Base-by-base conservation (phyloP, 257 asterid species). In the Solanum bulbocastanum region DNA sequence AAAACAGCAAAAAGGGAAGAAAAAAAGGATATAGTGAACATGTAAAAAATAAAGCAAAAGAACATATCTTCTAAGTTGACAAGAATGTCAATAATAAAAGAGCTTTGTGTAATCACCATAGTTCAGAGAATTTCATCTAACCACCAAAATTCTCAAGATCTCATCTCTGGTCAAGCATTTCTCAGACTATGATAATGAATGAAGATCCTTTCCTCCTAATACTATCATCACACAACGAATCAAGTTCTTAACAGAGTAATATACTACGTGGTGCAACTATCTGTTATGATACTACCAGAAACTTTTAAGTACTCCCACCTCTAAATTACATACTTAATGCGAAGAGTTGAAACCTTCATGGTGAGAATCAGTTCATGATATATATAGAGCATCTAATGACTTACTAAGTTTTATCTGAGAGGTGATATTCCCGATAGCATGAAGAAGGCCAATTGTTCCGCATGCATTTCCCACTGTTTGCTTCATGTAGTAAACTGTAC, bases 401-500 rank as follows among this genome's bases (percentile, higher is more conserved):
- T 87, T 90, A 95, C 99, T 93, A 91, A 97, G 98, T 83, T 96
- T 93, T 90, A 97, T 95, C 94, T 91, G 92, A 76, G 99, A 93
- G 91, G 96, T 93, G 89, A 97, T 91, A 90, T 97, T 96, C 60
- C 98, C 99, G 35, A 97, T 93, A 89, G 98, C 97, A 88, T 97
- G 99, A 88, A 97, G 99, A 92, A 97, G 98, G 58, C 98, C 98
- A 91, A 97, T 91, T 60, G 99, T 97, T 86, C 98, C 98, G 87
- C 99, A 97, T 74, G 99, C 98, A 94, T 97, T 97, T 92, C 98
- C 99, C 49, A 97, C 99, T 72, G 98, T 97, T 93, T 96, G 99
- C 89, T 94, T 96, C 98, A 95, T 92, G 88, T 95, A 97, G 94
- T 95, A 97, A 88, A 94, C 98, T 86, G 93, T 96, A 87, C 83